Evolutionary conservation across 1,139 yeast species (phyloP).

Genomic region (Pichia terricola): DNA sequence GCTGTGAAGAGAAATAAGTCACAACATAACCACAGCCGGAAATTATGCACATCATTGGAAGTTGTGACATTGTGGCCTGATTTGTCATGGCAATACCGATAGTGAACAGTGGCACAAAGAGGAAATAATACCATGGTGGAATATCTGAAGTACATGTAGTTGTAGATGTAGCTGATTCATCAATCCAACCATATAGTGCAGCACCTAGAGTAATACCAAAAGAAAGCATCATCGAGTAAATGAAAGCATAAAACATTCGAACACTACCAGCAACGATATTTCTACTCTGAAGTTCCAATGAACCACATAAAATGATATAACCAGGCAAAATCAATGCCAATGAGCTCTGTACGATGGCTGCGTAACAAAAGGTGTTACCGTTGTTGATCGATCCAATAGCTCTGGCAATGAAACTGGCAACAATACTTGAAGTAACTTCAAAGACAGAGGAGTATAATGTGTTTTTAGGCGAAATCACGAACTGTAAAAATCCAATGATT

Average conservation of each 20-base stretch:
- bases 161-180: constrained; percentile 58
- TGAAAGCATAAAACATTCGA: constrained; percentile 91
- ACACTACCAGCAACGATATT: constrained; percentile 91
- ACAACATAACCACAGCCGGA: constrained; percentile 77
- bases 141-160: constrained; percentile 46
- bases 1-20: constrained; percentile 72
- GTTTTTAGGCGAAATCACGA: constrained; percentile 73
- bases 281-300: constrained; percentile 80
- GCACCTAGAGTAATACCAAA: constrained; percentile 93
- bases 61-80: constrained; percentile 70
- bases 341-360: constrained; percentile 85
- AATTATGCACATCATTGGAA: constrained; percentile 73
- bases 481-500: constrained; percentile 76
- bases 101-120: constrained; percentile 77
- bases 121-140: constrained; percentile 59
- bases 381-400: constrained; percentile 73
- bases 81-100: constrained; percentile 67
- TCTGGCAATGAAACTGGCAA: constrained; percentile 77
- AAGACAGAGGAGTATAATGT: constrained; percentile 80
- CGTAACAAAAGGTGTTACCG: constrained; percentile 69
- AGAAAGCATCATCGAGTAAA: constrained; percentile 80
- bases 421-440: constrained; percentile 82
- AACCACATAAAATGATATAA: constrained; percentile 82
- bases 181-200: constrained; percentile 91
- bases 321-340: constrained; percentile 89